A percentile compares a stretch with the other conserved stretches of the same genome.
Conservation (phyloP, 2,329 filamentous ascomycete genomes). For the Lojkania enalia region DNA sequence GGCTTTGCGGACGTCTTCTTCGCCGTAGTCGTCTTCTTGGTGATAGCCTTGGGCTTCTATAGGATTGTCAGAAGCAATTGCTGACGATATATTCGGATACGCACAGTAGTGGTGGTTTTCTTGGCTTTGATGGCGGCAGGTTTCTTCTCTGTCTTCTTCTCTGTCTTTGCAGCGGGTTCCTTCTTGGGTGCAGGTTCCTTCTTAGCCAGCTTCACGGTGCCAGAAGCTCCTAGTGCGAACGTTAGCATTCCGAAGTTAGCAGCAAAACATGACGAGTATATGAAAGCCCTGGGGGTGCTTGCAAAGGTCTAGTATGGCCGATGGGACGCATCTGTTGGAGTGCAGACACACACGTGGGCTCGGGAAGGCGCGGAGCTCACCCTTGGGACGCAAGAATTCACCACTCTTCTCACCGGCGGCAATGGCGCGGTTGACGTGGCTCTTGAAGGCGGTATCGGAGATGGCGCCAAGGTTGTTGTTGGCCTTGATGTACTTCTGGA, state of each 20-base stretch:
- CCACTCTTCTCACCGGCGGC: constrained; percentile 83
- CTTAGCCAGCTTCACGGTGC: constrained; percentile 90
- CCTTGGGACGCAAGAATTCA: constrained; percentile 87
- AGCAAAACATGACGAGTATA: too few relatives aligned
- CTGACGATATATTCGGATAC: too few relatives aligned
- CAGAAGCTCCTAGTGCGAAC: constrained; percentile 68
- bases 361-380: constrained; percentile 55
- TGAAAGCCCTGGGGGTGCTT: too few relatives aligned
- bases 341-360: constrained; percentile 2
- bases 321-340: too few relatives aligned
- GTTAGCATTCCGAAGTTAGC: too few relatives aligned
- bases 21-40: constrained; percentile 39
- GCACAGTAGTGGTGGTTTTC: constrained; percentile 13
- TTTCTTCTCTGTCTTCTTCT: constrained; percentile 36
- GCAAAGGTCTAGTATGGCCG: too few relatives aligned
- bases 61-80: too few relatives aligned
- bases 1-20: constrained; percentile 52
- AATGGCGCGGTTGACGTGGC: constrained; percentile 84
- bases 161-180: constrained; percentile 15
- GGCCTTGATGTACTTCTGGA: constrained; percentile 74
- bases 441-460: constrained; percentile 63
- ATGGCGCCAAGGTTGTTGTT: constrained; percentile 67
- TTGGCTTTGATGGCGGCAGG: constrained; percentile 24
- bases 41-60: constrained; percentile 18
- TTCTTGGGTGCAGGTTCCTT: constrained; percentile 57